Base-by-base conservation (phyloP, 371 early-diverging fungal species). In the Mucor velutinosus region DNA sequence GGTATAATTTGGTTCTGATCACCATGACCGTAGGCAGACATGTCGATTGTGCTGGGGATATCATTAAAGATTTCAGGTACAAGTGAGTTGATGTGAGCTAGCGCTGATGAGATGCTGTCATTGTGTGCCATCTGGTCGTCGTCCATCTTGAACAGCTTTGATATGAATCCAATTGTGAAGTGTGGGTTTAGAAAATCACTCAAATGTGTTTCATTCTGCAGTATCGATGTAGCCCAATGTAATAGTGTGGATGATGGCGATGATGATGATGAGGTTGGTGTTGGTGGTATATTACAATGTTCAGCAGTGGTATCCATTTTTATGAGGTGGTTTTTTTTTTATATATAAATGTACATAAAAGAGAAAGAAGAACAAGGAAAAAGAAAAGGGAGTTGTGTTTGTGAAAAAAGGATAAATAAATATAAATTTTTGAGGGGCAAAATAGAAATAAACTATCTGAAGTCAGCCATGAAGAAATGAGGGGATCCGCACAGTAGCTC, bases 1-100 rank as follows among this genome's bases (percentile, higher is more conserved):
- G 62, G 41, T 12, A 76, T 59, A 35, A 76, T 58, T 45, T 74
- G 69, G 53, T 69, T 62, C 62, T 71, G 67, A 62, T 71, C 62
- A 56, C 66, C 66, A 56, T 61, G 59, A 11, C 41, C 23, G 35
- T 35, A 37, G n/a, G 55, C 63, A 63, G 55, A 39, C 23, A 55
- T 15, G 35, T 62, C 51, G 49, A 62, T 47, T 49, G 23, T 62
- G 49, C 49, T 32, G 32, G 62, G 51, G 21, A 62, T 21, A 62
- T 23, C 47, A 17, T 17, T 33, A 49, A 47, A 62, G 12, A 62
- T 51, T 12, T 51, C 51, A 30, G 62, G 62, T 47, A 62, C 49
- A 23, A 10, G 49, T 33, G 21, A 33, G 23, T 62, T 45, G 35
- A 65, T 58, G 23, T 65, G 51, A 3, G 8, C 51, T 3, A 51